These are phyloP conservation scores for Dacryopinax spathularia DNA, from an alignment of 768 basidiomycete species.

Conservation along the genomic window DNA sequence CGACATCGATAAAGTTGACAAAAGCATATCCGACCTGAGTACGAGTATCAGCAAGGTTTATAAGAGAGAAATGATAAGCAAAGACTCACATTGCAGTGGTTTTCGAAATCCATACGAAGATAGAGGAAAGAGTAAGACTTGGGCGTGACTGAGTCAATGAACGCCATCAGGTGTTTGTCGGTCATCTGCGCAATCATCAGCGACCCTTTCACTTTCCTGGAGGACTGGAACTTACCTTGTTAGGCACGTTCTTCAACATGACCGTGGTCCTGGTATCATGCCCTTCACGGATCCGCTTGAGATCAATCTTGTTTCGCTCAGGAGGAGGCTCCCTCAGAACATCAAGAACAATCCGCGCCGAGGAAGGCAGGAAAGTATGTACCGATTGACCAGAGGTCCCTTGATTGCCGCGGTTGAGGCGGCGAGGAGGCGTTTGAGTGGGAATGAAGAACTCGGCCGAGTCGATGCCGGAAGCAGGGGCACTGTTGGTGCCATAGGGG, in stretches of 20 bases:
- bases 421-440: background rate
- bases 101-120: slow-evolving; percentile 29
- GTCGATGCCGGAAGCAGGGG: background rate
- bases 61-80: background rate
- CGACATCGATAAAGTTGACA: slow-evolving; percentile 73
- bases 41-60: background rate
- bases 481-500: background rate
- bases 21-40: slow-evolving; percentile 68
- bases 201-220: background rate
- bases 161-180: slow-evolving; percentile 29
- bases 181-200: slow-evolving; percentile 9
- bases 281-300: slow-evolving; percentile 60
- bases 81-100: slow-evolving; percentile 21
- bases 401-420: slow-evolving; percentile 3
- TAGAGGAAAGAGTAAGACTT: slow-evolving; percentile 75
- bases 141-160: slow-evolving; percentile 57
- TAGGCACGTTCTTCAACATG: slow-evolving; percentile 87
- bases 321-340: slow-evolving; percentile 12
- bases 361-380: background rate
- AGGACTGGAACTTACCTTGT: slow-evolving; percentile 33
- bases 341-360: background rate
- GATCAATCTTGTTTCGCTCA: slow-evolving; percentile 43
- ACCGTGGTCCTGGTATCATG: slow-evolving; percentile 69
- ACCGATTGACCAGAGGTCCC: slow-evolving; percentile 8
- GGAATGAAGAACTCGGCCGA: background rate